Evolutionary conservation across 768 basidiomycete species (phyloP), one percentile per base, ranked within the genome.

Genomic region (Termitomyces sp.): DNA sequence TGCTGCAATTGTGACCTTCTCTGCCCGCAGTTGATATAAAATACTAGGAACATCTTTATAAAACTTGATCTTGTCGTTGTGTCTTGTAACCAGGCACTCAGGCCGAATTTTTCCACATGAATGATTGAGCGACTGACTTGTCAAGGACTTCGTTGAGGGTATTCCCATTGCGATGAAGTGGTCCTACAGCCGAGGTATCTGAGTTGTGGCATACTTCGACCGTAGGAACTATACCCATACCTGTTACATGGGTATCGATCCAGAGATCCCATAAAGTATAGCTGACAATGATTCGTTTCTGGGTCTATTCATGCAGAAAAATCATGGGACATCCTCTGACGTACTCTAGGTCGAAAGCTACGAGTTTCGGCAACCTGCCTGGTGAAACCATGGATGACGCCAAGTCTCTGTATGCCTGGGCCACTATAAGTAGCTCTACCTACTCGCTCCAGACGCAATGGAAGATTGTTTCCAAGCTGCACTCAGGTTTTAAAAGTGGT

Each of bases 241-340:
- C 81, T 45, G 78, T 73, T 53, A 90, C 77, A 68, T 92, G 87
- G 18, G 85, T 85, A 69, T 94, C 92, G 53, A 94, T 87, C 92
- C 91, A 93, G 16, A 93, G 75, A 57, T 87, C 82, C 92, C 91
- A 94, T 6, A 94, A 75, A 0, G 92, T 94, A 68, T 89, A 93
- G 66, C 91, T 92, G 60, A 36, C 7, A 58, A 48, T 18, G 14
- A 54, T 54, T 38, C 28, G 12, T 53, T n/a, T 58, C 26, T 61
- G 54, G 38, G 38, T 14, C 26, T 32, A 33, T 24, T 51, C 24
- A 32, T 32, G 16, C 24, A n/a, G n/a, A 12, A 40, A 38, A 24
- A 24, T 14, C 13, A 40, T 47, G n/a, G 18, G 14, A 24, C 38
- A 42, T 32, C 35, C 30, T 56, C 20, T 30, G n/a, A 67, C 67